Percentiles rank a stretch among this genome's conserved stretches.
phyloP scores from a whole-genome alignment of 768 basidiomycete species.

The Mycena kentingensis region DNA sequence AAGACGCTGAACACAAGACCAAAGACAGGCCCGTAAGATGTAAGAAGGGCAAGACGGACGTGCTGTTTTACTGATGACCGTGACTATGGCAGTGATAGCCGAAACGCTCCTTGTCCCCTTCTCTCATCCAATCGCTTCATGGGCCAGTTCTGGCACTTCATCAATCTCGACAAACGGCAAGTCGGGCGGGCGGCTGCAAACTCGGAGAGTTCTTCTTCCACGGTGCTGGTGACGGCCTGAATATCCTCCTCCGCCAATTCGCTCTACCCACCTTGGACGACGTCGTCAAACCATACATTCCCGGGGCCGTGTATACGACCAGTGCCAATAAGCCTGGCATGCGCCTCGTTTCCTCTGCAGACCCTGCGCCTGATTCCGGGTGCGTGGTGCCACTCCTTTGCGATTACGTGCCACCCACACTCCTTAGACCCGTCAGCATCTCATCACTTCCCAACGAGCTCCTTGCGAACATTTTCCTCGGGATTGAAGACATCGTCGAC shows the following conservation, averaged over 20 bases:
- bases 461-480: neutral
- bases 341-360: neutral
- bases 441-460: constrained; percentile 1
- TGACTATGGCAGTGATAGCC: too few species aligned
- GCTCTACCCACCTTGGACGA: neutral
- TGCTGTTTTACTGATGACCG: constrained; percentile 1
- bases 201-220: neutral
- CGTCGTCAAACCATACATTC: neutral
- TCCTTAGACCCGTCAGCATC: neutral
- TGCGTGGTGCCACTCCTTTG: neutral
- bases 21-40: neutral
- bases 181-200: neutral
- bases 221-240: neutral
- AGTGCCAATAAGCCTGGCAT: neutral
- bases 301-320: too few species aligned
- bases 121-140: too few species aligned
- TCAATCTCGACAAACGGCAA: neutral
- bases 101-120: too few species aligned
- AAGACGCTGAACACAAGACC: neutral
- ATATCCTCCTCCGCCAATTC: neutral
- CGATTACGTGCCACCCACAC: neutral
- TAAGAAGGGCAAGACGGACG: neutral
- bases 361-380: neutral
- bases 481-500: neutral
- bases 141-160: neutral